phyloP scores from a whole-genome alignment of 352 stramenopile species.

The Phytophthora aleatoria region DNA sequence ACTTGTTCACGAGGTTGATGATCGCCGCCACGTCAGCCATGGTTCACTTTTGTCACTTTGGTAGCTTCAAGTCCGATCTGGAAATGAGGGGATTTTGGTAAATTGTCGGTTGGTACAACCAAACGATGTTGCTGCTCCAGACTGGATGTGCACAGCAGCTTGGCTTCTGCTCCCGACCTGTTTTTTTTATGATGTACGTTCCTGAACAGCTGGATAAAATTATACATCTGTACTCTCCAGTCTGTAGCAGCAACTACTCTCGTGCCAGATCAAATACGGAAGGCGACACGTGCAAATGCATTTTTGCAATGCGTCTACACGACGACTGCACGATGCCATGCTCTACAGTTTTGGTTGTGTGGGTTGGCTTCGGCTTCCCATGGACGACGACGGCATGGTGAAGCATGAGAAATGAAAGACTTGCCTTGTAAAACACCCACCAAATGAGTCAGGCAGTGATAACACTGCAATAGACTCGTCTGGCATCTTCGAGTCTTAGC shows the following conservation, averaged over 20 bases:
- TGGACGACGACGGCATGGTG: no score
- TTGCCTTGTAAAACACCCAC: neutral
- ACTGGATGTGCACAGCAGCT: neutral
- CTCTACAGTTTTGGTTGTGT: conserved; percentile 2
- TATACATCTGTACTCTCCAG: no score
- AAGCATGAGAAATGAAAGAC: neutral
- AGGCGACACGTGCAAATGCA: neutral
- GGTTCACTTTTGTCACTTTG: conserved; percentile 14
- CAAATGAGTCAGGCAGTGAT: neutral
- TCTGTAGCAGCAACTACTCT: no score
- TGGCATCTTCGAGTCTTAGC: neutral
- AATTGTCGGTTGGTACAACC: conserved; percentile 16
- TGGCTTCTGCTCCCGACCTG: neutral
- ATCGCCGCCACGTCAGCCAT: conserved; percentile 81
- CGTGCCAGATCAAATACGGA: no score
- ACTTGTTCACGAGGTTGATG: conserved; percentile 87
- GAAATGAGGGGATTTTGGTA: conserved; percentile 24
- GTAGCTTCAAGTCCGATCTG: conserved; percentile 33
- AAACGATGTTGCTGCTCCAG: conserved; percentile 2
- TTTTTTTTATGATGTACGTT: no score
- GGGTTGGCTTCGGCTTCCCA: neutral
- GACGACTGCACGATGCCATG: conserved; percentile 19
- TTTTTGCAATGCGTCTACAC: conserved; percentile 19
- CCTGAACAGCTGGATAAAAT: no score
- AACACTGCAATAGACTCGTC: neutral